phyloP scores from a whole-genome alignment of 2,329 filamentous ascomycete genomes.

The Chlorencoelia australis region DNA sequence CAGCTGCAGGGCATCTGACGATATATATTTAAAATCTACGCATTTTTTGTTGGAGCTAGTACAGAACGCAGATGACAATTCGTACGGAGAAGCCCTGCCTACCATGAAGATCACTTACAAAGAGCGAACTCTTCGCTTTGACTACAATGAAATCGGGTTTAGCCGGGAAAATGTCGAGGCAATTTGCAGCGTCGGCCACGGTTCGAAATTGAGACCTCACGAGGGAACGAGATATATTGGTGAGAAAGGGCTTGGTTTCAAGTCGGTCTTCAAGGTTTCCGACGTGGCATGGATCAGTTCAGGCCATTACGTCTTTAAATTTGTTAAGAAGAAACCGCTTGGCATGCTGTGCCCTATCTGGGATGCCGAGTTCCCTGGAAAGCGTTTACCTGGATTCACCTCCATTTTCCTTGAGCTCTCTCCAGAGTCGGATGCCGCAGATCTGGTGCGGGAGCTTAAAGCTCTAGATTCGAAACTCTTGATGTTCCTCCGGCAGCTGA shows the following conservation, averaged over 20 bases:
- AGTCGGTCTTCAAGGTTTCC: conserved; percentile 28
- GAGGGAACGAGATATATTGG: conserved; percentile 23
- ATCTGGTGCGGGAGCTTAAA: background rate
- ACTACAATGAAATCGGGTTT: conserved; percentile 29
- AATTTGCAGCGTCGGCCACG: conserved; percentile 29
- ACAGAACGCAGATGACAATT: conserved; percentile 35
- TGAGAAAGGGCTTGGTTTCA: conserved; percentile 31
- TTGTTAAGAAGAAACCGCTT: background rate
- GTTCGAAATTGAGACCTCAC: conserved; percentile 30
- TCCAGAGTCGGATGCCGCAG: background rate
- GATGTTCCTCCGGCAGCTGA: background rate
- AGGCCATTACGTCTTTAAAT: conserved; percentile 8
- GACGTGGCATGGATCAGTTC: conserved; percentile 32
- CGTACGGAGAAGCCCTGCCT: conserved; percentile 21
- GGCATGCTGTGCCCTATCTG: no score
- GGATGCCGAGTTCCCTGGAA: no score
- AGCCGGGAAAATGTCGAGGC: conserved; percentile 27
- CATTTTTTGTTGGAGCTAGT: conserved; percentile 20
- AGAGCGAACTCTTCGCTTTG: conserved; percentile 30
- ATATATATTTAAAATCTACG: conserved; percentile 33
- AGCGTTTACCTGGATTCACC: background rate
- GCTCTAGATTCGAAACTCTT: background rate
- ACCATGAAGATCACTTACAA: conserved; percentile 12
- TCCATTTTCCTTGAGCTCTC: background rate
- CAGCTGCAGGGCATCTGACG: no score